Conservation (phyloP, 108 stramenopile species). For the Heterococcus sp. region DNA sequence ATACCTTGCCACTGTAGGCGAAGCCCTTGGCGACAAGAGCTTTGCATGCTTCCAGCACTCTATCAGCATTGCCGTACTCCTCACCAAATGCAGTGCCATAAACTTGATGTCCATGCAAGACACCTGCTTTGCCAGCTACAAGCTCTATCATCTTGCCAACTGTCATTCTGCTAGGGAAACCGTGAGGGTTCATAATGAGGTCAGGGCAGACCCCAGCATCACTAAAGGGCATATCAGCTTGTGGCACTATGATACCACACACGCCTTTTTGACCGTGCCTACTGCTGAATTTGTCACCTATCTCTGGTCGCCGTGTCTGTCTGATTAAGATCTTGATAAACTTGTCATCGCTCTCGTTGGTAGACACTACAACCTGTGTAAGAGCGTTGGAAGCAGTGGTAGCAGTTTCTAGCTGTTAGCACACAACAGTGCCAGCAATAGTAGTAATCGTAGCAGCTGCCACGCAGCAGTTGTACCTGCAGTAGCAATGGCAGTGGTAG, state of each 20-base stretch:
- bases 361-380: slow-evolving; percentile 70
- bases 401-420: too few species aligned
- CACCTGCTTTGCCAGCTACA: slow-evolving; percentile 78
- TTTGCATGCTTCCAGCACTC: slow-evolving; percentile 58
- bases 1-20: too few species aligned
- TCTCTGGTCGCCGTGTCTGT: slow-evolving; percentile 67
- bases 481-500: too few species aligned
- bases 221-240: slow-evolving; percentile 96
- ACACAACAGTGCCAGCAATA: too few species aligned
- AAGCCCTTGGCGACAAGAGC: too few species aligned
- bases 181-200: slow-evolving; percentile 99
- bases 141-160: slow-evolving; percentile 97
- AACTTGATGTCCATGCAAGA: slow-evolving; percentile 22
- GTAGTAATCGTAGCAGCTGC: too few species aligned
- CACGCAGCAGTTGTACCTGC: too few species aligned
- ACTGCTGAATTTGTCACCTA: slow-evolving; percentile 95
- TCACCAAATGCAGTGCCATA: not conserved
- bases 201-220: slow-evolving; percentile 92
- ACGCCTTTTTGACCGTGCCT: slow-evolving; percentile 99
- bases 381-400: not conserved
- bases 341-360: slow-evolving; percentile 89
- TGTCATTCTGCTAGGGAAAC: slow-evolving; percentile 98
- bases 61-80: not conserved
- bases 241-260: slow-evolving; percentile 82
- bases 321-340: slow-evolving; percentile 89